These are phyloP conservation scores for Pichia phayaonensis DNA, from an alignment of 805 yeast species.

Conservation along the genomic window DNA sequence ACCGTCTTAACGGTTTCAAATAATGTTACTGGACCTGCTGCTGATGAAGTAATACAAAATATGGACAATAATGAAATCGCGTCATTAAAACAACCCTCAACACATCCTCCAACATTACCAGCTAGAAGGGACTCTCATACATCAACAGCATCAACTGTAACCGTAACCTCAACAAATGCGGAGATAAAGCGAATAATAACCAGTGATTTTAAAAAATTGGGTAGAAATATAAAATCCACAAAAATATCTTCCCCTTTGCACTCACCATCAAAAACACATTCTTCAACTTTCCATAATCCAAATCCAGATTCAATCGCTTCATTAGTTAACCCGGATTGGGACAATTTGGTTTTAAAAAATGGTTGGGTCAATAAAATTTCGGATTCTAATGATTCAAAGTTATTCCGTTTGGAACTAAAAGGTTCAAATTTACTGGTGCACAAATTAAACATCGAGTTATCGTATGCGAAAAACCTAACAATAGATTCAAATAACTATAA, in stretches of 20 bases:
- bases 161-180: neutral
- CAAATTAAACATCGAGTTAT: constrained; percentile 44
- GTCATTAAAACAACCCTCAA: neutral
- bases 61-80: neutral
- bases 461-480: constrained; percentile 9
- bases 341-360: constrained; percentile 33
- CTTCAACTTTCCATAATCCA: neutral
- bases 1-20: neutral
- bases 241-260: neutral
- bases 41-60: neutral
- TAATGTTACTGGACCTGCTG: neutral
- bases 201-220: neutral
- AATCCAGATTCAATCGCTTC: constrained; percentile 2
- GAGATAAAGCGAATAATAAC: neutral
- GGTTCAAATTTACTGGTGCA: constrained; percentile 61
- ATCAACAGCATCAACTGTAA: neutral
- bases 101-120: neutral
- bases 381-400: constrained; percentile 28
- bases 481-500: neutral
- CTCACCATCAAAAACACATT: neutral
- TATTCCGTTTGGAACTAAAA: constrained; percentile 58
- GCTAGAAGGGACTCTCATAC: neutral
- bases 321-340: constrained; percentile 28
- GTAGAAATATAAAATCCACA: neutral
- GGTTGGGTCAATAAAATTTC: constrained; percentile 54